Percentiles rank a stretch among this genome's conserved stretches.
phyloP scores from a whole-genome alignment of 805 yeast species.

The Pichia scutulata region DNA sequence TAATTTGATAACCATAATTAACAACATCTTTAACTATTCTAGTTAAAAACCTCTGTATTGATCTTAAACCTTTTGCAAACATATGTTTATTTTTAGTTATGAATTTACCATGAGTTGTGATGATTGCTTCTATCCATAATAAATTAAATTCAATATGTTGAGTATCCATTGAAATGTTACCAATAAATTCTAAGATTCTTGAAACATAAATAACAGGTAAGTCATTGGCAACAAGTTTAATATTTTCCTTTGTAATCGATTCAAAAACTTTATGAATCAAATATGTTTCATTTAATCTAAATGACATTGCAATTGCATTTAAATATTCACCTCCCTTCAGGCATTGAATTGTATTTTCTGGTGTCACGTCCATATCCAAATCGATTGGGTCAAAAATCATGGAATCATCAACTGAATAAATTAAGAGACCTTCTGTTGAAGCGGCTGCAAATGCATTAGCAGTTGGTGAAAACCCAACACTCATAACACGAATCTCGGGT shows the following conservation, averaged over 20 bases:
- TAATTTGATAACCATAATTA: conserved; percentile 43
- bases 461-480: conserved; percentile 81
- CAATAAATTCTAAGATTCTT: conserved; percentile 61
- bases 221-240: conserved; percentile 56
- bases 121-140: conserved; percentile 66
- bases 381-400: conserved; percentile 90
- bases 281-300: conserved; percentile 78
- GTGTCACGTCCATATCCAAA: conserved; percentile 86
- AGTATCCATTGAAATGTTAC: conserved; percentile 55
- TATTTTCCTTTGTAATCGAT: conserved; percentile 60
- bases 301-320: conserved; percentile 83
- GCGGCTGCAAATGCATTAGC: conserved; percentile 89
- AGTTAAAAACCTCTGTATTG: conserved; percentile 67
- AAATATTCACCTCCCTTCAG: conserved; percentile 56
- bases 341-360: conserved; percentile 59
- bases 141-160: conserved; percentile 81
- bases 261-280: conserved; percentile 71
- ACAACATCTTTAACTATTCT: conserved; percentile 72
- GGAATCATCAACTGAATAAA: conserved; percentile 71
- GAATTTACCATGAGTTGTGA: conserved; percentile 70
- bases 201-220: conserved; percentile 73
- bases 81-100: conserved; percentile 55
- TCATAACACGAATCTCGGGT: conserved; percentile 77
- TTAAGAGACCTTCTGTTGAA: conserved; percentile 84
- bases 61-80: conserved; percentile 56